Percentiles rank a stretch among this genome's conserved stretches.
Evolutionary conservation across 2,329 filamentous ascomycete genomes (phyloP).

Genomic region (Aspergillus udagawae): DNA sequence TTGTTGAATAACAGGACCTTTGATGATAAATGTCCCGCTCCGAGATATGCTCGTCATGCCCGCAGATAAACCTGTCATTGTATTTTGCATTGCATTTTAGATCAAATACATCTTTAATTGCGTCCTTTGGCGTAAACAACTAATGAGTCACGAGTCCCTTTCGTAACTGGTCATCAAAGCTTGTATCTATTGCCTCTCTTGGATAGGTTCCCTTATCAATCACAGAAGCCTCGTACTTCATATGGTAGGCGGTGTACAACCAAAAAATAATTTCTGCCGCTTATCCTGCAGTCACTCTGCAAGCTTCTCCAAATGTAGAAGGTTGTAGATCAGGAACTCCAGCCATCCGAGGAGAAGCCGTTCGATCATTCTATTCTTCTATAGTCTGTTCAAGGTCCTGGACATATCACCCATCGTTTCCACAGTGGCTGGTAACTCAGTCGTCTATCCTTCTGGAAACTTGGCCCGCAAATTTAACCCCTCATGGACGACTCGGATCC

Average conservation of each 20-base stretch:
- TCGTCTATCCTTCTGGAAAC: not conserved
- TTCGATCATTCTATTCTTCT: not conserved
- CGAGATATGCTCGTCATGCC: not conserved
- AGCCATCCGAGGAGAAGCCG: not conserved
- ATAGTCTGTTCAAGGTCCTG: not conserved
- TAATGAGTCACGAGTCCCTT: not conserved
- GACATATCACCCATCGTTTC: not conserved
- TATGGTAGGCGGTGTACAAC: not conserved
- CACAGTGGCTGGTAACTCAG: not conserved
- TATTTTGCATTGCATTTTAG: not conserved
- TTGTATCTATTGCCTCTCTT: no score
- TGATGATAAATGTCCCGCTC: not conserved
- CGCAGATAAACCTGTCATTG: not conserved
- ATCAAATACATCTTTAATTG: not conserved
- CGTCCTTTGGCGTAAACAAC: not conserved
- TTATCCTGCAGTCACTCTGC: not conserved
- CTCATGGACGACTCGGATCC: conserved; percentile 50
- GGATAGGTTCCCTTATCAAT: not conserved
- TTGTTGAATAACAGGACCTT: not conserved
- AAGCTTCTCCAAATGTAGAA: not conserved
- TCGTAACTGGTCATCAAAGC: not conserved
- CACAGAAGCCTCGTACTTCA: not conserved
- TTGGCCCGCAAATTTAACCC: not conserved
- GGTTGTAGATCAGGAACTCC: not conserved
- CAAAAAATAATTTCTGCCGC: not conserved